Conservation (phyloP, 768 basidiomycete species). For the Tremella yokohamensis region DNA sequence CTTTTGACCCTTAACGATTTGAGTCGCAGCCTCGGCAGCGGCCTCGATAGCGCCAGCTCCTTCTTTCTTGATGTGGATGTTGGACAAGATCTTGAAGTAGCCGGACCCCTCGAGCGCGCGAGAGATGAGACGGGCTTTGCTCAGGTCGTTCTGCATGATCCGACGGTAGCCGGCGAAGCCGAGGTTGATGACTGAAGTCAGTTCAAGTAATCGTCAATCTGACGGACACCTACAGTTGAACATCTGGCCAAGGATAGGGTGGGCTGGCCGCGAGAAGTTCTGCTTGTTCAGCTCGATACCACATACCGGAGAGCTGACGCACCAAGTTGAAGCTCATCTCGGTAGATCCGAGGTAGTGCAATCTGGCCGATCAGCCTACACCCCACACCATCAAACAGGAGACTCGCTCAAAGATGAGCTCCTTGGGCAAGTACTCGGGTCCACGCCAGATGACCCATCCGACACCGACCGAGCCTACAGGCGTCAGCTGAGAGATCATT, state of each 20-base stretch:
- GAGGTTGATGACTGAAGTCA: conserved; percentile 55
- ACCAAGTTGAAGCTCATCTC: conserved; percentile 13
- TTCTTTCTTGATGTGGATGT: conserved; percentile 57
- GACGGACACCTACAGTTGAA: conserved; percentile 54
- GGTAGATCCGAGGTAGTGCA: conserved; percentile 53
- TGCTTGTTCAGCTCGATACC: conserved; percentile 50
- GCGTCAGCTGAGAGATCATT: conserved; percentile 4
- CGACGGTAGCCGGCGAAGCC: conserved; percentile 59
- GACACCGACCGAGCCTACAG: conserved; percentile 46
- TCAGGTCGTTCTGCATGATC: conserved; percentile 45
- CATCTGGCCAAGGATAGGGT: conserved; percentile 61
- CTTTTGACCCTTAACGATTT: conserved; percentile 48
- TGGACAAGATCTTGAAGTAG: conserved; percentile 51
- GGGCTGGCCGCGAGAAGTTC: conserved; percentile 54
- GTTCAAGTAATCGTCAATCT: not conserved
- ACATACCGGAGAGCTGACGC: conserved; percentile 4
- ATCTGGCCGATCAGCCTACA: conserved; percentile 12
- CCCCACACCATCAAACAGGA: not conserved
- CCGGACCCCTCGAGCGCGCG: conserved; percentile 62
- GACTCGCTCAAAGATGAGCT: conserved; percentile 61
- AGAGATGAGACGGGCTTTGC: conserved; percentile 64
- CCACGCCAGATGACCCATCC: conserved; percentile 67
- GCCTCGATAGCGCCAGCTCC: conserved; percentile 13
- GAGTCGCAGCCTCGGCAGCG: conserved; percentile 22
- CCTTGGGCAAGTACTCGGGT: conserved; percentile 61